phyloP scores from a whole-genome alignment of 78 protist genomes.

The Dictyostelium brefeldianum region DNA sequence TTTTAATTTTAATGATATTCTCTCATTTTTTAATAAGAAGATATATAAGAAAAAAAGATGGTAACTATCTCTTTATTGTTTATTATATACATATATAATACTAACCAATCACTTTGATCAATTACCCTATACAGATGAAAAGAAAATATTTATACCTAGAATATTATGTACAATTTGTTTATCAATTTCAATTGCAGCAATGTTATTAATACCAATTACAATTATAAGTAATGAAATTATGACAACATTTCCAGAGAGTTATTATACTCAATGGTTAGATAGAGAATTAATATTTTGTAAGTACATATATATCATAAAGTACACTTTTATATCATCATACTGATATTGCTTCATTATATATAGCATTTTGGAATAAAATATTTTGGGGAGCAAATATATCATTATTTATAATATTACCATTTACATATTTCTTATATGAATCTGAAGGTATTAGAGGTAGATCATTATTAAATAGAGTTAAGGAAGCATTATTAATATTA shows the following conservation, averaged over 20 bases:
- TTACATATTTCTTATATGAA: slow-evolving; percentile 68
- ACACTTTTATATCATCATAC: too few relatives aligned
- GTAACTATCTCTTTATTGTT: slow-evolving; percentile 2
- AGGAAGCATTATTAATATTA: slow-evolving; percentile 44
- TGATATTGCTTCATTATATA: too few relatives aligned
- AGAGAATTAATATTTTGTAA: slow-evolving; percentile 67
- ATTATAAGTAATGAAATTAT: slow-evolving; percentile 59
- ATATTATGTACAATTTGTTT: slow-evolving; percentile 76
- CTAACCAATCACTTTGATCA: too few relatives aligned
- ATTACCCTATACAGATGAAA: too few relatives aligned
- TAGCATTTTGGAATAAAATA: slow-evolving; percentile 79
- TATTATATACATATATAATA: too few relatives aligned
- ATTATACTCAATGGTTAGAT: slow-evolving; percentile 72
- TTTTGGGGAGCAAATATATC: slow-evolving; percentile 81
- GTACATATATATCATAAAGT: too few relatives aligned
- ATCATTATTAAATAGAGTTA: slow-evolving; percentile 1
- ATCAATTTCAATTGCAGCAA: slow-evolving; percentile 71
- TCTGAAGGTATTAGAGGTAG: slow-evolving; percentile 59
- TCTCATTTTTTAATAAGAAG: slow-evolving; percentile 69
- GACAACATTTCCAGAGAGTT: slow-evolving; percentile 67
- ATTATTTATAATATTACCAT: slow-evolving; percentile 69
- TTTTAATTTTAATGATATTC: slow-evolving; percentile 29
- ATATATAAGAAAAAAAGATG: slow-evolving; percentile 64
- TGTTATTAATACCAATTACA: slow-evolving; percentile 70
- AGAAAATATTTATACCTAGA: slow-evolving; percentile 52